Conservation (phyloP, 352 stramenopile species). For the Phytophthora palmivora region DNA sequence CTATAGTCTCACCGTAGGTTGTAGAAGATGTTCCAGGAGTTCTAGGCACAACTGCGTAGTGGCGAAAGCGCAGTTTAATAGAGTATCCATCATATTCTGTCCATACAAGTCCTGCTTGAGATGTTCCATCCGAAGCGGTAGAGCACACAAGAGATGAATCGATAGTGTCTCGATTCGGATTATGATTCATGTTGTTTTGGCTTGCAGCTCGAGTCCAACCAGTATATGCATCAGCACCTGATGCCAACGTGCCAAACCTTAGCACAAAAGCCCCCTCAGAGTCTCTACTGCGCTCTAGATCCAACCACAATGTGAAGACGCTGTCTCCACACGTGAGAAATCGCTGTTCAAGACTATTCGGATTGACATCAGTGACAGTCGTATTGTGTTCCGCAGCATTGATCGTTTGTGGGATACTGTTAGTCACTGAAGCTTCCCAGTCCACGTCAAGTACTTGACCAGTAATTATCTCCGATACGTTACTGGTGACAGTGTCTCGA, state of each 20-base stretch:
- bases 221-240: slow-evolving; percentile 27
- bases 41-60: slow-evolving; percentile 38
- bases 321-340: slow-evolving; percentile 48
- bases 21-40: slow-evolving; percentile 11
- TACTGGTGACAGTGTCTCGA: slow-evolving; percentile 48
- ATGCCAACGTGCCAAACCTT: slow-evolving; percentile 33
- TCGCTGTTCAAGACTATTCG: slow-evolving; percentile 34
- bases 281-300: slow-evolving; percentile 27
- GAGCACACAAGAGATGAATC: slow-evolving; percentile 56
- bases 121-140: slow-evolving; percentile 6
- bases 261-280: slow-evolving; percentile 20
- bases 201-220: slow-evolving; percentile 33
- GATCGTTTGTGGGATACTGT: slow-evolving; percentile 42
- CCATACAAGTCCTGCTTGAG: slow-evolving; percentile 58
- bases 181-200: slow-evolving; percentile 58
- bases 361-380: slow-evolving; percentile 19
- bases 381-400: slow-evolving; percentile 17
- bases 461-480: slow-evolving; percentile 55
- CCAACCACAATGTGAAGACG: slow-evolving; percentile 55
- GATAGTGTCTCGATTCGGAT: slow-evolving; percentile 47
- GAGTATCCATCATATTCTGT: slow-evolving; percentile 78
- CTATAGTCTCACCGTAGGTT: slow-evolving; percentile 48
- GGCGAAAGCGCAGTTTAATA: slow-evolving; percentile 68
- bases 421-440: slow-evolving; percentile 46
- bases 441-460: slow-evolving; percentile 51